A percentile compares a stretch with the other conserved stretches of the same genome.
These are phyloP conservation scores for Tolypocladium inflatum DNA, from an alignment of 2,329 filamentous ascomycete species.

Conservation along the genomic window DNA sequence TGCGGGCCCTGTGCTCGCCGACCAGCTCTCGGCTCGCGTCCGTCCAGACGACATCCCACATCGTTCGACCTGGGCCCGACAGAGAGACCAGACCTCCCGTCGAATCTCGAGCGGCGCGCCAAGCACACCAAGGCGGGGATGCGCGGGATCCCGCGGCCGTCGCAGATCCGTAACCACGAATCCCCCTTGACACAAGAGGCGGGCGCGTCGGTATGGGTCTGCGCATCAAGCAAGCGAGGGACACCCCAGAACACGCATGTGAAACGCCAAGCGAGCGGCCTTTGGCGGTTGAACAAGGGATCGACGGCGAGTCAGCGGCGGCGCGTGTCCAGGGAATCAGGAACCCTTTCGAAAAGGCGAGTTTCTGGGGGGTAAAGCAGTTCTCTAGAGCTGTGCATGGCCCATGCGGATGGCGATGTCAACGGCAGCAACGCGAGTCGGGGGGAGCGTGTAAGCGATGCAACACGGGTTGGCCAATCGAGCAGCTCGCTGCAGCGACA, in stretches of 20 bases:
- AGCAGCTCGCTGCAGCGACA: neutral
- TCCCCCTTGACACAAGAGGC: neutral
- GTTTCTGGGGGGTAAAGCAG: neutral
- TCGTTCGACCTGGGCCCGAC: slow-evolving; percentile 13
- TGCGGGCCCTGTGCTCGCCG: slow-evolving; percentile 41
- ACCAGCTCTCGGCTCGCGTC: slow-evolving; percentile 44
- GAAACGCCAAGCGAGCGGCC: neutral
- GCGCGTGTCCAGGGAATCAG: too few species aligned
- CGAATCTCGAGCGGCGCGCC: neutral
- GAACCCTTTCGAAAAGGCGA: neutral
- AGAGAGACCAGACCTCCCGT: neutral
- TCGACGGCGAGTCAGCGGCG: neutral
- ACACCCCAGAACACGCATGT: neutral
- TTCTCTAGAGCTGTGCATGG: neutral
- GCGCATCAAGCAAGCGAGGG: neutral
- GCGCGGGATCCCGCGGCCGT: neutral
- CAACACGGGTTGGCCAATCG: neutral
- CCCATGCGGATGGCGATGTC: neutral
- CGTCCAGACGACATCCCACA: slow-evolving; percentile 53
- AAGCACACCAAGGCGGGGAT: neutral
- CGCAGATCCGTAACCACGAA: neutral
- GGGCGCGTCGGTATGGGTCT: neutral
- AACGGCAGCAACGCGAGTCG: neutral
- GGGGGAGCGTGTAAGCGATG: neutral
- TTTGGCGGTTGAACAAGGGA: neutral